phyloP scores from a whole-genome alignment of 306 rosid genomes.

The Astragalus glycyphyllos region DNA sequence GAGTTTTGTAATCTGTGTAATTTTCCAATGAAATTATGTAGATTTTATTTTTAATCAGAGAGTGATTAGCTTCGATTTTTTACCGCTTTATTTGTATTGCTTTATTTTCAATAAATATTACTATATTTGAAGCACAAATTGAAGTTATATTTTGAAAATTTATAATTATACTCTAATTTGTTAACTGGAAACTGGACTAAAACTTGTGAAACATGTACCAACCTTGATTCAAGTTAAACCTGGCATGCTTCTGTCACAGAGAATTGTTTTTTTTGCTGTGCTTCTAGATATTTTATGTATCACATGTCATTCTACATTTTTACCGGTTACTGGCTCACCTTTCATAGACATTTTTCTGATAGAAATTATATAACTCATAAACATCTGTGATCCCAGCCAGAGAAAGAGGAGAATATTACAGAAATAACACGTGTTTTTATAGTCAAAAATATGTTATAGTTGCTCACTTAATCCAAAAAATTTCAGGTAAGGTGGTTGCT shows the following conservation, averaged over 20 bases:
- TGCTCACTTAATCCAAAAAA: constrained; percentile 39
- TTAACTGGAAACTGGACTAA: not conserved
- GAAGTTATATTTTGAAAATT: not conserved
- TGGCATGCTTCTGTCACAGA: too few species aligned
- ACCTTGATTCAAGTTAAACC: not conserved
- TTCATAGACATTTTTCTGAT: not conserved
- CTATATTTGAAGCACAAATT: not conserved
- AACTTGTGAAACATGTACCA: constrained; percentile 9
- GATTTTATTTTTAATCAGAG: too few species aligned
- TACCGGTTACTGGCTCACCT: not conserved
- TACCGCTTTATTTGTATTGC: not conserved
- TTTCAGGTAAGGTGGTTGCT: constrained; percentile 90
- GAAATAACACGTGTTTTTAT: not conserved
- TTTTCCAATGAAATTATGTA: too few species aligned
- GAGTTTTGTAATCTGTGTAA: too few species aligned
- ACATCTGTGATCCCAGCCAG: not conserved
- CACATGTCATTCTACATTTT: not conserved
- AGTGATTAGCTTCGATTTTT: too few species aligned
- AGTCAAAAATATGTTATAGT: constrained; percentile 5
- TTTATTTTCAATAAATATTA: not conserved
- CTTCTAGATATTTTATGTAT: not conserved
- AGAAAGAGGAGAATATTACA: not conserved
- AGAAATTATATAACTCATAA: constrained; percentile 2
- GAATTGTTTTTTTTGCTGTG: not conserved
- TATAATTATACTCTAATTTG: not conserved